phyloP scores from a whole-genome alignment of 2,329 filamentous ascomycete genomes.

The Periglandula ipomoeae region DNA sequence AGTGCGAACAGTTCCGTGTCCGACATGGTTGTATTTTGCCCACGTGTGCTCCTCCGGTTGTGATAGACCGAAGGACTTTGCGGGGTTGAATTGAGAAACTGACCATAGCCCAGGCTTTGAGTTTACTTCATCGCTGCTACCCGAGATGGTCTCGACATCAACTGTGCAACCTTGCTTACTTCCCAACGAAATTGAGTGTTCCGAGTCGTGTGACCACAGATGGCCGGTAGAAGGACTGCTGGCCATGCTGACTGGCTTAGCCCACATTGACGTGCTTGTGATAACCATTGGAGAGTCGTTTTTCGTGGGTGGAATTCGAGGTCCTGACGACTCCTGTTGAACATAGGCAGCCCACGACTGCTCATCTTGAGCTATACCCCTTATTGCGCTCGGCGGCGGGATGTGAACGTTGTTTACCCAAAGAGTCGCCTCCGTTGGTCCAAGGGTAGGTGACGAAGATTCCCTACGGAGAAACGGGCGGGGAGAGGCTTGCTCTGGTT shows the following conservation, averaged over 20 bases:
- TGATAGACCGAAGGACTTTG: conserved; percentile 16
- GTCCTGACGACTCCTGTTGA: background rate
- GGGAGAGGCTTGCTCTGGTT: background rate
- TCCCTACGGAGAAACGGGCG: background rate
- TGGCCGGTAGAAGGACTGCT: background rate
- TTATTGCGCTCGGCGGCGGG: background rate
- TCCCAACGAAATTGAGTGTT: background rate
- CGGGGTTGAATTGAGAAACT: background rate
- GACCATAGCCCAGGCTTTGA: background rate
- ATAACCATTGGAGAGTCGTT: conserved; percentile 16
- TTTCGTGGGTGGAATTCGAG: conserved; percentile 21
- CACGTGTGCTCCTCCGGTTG: conserved; percentile 16
- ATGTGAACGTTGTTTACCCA: background rate
- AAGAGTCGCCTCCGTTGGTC: background rate
- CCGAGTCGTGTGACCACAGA: background rate
- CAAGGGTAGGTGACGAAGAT: conserved; percentile 1
- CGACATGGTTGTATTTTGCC: background rate
- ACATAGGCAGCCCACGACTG: conserved; percentile 1
- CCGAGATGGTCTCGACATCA: background rate
- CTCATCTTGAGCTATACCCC: conserved; percentile 23
- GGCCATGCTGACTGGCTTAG: background rate
- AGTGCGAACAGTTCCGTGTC: background rate
- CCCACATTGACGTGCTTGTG: conserved; percentile 30
- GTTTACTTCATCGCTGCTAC: background rate
- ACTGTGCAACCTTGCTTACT: background rate